Conservation (phyloP, 2,329 filamentous ascomycete species). For the Penicillium griseofulvum region DNA sequence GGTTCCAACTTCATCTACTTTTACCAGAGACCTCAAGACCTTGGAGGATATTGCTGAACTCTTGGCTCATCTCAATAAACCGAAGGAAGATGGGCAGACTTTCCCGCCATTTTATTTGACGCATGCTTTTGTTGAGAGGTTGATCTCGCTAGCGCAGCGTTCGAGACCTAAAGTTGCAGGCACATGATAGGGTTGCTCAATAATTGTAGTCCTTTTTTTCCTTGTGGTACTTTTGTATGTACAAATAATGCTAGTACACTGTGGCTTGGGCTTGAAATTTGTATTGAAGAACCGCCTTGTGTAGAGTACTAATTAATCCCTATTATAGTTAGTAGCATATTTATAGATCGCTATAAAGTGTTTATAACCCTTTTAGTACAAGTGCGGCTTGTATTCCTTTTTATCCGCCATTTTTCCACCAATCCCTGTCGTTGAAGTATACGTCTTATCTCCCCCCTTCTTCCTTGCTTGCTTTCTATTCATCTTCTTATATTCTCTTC, state of each 20-base stretch:
- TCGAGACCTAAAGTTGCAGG: not conserved
- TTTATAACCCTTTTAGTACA: not conserved
- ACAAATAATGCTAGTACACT: not conserved
- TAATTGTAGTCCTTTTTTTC: not conserved
- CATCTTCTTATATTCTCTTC: not conserved
- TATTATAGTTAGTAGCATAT: not conserved
- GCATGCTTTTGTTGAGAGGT: slow-evolving; percentile 14
- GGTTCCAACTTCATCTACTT: slow-evolving; percentile 10
- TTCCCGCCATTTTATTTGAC: slow-evolving; percentile 25
- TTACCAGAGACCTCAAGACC: slow-evolving; percentile 17
- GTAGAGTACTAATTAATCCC: not conserved
- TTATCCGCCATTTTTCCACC: not conserved
- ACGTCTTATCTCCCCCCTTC: not conserved
- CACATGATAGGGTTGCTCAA: not conserved
- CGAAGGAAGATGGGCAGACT: slow-evolving; percentile 8
- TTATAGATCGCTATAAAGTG: not conserved
- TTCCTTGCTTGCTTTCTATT: not conserved
- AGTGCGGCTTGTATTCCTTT: not conserved
- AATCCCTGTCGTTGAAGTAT: not conserved
- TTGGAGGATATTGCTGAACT: slow-evolving; percentile 15
- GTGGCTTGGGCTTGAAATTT: not conserved
- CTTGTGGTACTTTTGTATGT: not conserved
- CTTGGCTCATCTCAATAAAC: slow-evolving; percentile 12
- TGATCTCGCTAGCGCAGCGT: slow-evolving; percentile 16
- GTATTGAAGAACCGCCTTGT: no score